Evolutionary conservation across 306 rosid species (phyloP), one percentile per base, ranked within the genome.

Genomic region (Inga leiocalycina): DNA sequence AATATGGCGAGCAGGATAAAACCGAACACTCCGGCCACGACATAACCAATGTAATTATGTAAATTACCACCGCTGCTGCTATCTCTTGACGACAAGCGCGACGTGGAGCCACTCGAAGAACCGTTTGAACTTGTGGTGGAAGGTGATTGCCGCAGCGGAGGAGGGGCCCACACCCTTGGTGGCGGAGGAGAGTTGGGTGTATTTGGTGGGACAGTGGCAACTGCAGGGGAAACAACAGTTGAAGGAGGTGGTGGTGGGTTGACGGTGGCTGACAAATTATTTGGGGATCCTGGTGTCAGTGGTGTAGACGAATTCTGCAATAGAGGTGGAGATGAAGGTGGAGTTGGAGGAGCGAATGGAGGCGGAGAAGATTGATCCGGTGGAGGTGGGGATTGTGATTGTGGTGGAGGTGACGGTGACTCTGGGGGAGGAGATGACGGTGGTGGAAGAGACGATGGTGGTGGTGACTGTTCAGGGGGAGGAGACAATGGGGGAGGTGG

Each of bases 1-100:
- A 90, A 0, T 5, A 83, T 8, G 0, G 86, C 92, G 45, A 96
- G 5, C 45, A 96, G 43, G 34, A 83, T 87, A 19, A 96, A 1
- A 64, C 88, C 2, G 68, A 87, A 57, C 71, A 90, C 82, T 59
- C 89, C 92, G 6, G 89, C 95, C 1, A 90, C 9, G 2, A 91
- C 72, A 10, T 79, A 66, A 27, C 93, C 98, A 20, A 89, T 39
- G n/a, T 78, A 59, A 37, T 88, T 72, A 0, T 69, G 87, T 0
- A 87, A 37, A 2, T 67, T 77, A 37, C 61, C 35, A 48, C 15
- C 20, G 10, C 39, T 6, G 35, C 22, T 12, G 22, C 39, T 49
- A 49, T 68, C 13, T 12, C 64, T 39, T 54, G 87, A 56, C 30
- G 24, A 70, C 20, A 91, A 22, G 10, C 62, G 57, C 16, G 34